phyloP scores from a whole-genome alignment of 2,329 filamentous ascomycete genomes.

The Zymoseptoria passerinii region DNA sequence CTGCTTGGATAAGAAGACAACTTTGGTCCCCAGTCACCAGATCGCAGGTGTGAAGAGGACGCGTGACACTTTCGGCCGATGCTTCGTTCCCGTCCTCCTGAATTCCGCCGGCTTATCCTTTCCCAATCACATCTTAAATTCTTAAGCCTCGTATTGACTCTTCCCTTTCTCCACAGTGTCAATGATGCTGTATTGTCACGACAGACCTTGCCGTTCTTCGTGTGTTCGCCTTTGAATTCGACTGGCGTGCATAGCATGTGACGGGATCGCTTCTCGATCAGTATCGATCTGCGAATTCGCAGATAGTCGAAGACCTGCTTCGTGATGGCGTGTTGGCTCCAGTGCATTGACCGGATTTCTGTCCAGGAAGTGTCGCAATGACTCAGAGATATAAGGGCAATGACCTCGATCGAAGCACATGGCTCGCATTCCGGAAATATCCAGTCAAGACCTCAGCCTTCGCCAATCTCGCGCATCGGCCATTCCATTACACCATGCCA shows the following conservation, averaged over 20 bases:
- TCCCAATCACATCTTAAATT: not conserved
- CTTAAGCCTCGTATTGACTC: too few species aligned
- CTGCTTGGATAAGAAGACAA: too few species aligned
- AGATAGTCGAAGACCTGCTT: not conserved
- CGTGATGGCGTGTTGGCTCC: not conserved
- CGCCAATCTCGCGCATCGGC: constrained; percentile 21
- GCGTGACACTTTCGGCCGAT: not conserved
- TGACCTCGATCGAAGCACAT: not conserved
- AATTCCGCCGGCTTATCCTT: not conserved
- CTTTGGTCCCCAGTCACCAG: too few species aligned
- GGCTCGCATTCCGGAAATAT: not conserved
- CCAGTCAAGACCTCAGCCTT: constrained; percentile 2
- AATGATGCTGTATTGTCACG: not conserved
- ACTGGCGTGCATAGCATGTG: not conserved
- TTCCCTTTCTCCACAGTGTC: too few species aligned
- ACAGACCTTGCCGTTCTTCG: not conserved
- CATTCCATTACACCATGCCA: constrained; percentile 28
- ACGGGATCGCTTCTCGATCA: not conserved
- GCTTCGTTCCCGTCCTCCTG: not conserved
- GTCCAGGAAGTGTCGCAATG: not conserved
- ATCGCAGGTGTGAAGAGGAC: too few species aligned
- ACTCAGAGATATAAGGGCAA: not conserved
- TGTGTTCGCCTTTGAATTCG: not conserved
- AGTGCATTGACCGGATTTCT: not conserved
- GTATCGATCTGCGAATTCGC: not conserved